Evolutionary conservation across 352 stramenopile genomes (phyloP), one percentile per base, ranked within the genome.

Genomic region (Elongisporangium anandrum): DNA sequence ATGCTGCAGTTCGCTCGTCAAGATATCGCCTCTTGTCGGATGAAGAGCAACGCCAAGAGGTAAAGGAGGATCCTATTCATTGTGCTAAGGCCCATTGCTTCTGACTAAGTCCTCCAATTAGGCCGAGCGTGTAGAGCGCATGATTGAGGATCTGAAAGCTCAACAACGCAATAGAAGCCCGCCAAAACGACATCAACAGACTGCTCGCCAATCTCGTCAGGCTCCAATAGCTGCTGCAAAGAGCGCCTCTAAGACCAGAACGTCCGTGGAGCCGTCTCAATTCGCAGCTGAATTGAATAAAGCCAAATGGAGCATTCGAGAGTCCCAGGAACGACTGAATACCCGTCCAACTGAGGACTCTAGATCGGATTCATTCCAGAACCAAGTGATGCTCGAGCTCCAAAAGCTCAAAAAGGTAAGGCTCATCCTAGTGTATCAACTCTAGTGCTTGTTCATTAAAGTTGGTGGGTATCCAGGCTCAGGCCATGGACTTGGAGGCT

Each of bases 381-480:
- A 69, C 0, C 66, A 79, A 56, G 68, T 88, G 10, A 41, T 88
- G 2, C 38, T 64, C 2, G 74, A 88, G 50, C 60, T 88, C 6
- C 72, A 75, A n/a, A 72, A 72, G 24, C 68, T 86, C 15, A 86
- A 83, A 51, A 39, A 83, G 50, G 70, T 83, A 51, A 56, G 66
- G 10, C 20, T 55, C 10, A 20, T 57, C 6, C 23, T 56, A 66
- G 16, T 72, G 68, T 19, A 22, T 22, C 47, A 22, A 22, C 47
- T 9, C 7, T 22, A 9, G 21, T 19, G 19, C 50, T 66, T 48
- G 16, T 29, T 50, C 59, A 39, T 41, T 70, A 61, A 64, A 53
- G 49, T 59, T 29, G 39, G 52, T 6, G 51, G 45, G 8, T 39
- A 59, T 34, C 13, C 63, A 85, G 74, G 72, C 74, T 10, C 69